phyloP scores from a whole-genome alignment of 2,329 filamentous ascomycete genomes.

The Tetracladium maxilliforme region DNA sequence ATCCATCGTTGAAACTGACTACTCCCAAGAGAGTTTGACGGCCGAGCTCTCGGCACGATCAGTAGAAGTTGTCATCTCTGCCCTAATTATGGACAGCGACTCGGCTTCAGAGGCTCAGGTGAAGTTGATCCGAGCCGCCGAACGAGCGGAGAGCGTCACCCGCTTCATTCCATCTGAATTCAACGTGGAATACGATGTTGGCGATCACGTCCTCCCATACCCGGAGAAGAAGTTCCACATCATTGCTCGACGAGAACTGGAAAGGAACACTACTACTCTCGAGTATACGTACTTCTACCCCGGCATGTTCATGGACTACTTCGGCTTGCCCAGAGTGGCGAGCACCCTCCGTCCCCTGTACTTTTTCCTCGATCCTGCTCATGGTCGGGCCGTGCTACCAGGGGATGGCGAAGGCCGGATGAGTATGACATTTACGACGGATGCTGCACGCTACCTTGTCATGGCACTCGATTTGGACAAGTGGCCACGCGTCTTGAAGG shows the following conservation, averaged over 20 bases:
- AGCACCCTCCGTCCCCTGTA: constrained; percentile 13
- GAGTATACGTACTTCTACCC: constrained; percentile 18
- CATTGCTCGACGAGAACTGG: constrained; percentile 12
- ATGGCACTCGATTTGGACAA: no score
- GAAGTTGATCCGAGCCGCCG: constrained; percentile 16
- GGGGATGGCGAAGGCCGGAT: no score
- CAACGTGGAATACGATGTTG: constrained; percentile 19
- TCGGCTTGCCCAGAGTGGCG: constrained; percentile 12
- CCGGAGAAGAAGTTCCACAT: constrained; percentile 16
- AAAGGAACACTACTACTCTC: constrained; percentile 13
- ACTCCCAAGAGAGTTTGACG: constrained; percentile 9
- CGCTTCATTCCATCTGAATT: constrained; percentile 22
- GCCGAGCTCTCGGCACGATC: constrained; percentile 8
- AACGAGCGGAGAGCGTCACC: constrained; percentile 12
- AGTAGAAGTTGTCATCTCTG: constrained; percentile 16
- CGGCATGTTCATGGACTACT: constrained; percentile 22
- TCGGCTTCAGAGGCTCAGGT: constrained; percentile 15
- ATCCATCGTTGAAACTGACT: no score
- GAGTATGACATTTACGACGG: no score
- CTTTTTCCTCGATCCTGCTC: no score
- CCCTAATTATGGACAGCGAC: no score
- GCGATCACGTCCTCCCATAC: constrained; percentile 16
- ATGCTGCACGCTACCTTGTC: no score
- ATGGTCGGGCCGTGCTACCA: no score
- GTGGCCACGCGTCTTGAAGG: no score